These are phyloP conservation scores for Pseudozyma sp. DNA, from an alignment of 1,284 basidiomycete genomes.

Conservation along the genomic window DNA sequence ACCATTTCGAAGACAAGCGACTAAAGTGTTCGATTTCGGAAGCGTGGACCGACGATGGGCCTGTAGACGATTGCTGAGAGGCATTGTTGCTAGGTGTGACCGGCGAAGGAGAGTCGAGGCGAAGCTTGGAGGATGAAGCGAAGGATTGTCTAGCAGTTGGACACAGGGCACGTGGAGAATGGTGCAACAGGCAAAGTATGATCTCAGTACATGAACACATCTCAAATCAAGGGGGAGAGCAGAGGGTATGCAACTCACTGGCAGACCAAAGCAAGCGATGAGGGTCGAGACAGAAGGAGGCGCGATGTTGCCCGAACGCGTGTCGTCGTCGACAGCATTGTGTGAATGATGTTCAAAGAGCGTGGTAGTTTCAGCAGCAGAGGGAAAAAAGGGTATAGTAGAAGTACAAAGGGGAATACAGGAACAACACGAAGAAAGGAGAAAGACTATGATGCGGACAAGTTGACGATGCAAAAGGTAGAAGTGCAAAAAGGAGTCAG, in stretches of 20 bases:
- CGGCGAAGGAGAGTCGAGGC: slow-evolving; percentile 34
- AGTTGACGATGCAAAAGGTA: background rate
- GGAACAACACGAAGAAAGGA: slow-evolving; percentile 1
- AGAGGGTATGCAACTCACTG: slow-evolving; percentile 26
- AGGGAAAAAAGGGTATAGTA: slow-evolving; percentile 7
- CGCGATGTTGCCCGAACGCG: slow-evolving; percentile 12
- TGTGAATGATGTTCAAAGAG: background rate
- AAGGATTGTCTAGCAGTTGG: slow-evolving; percentile 16
- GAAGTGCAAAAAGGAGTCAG: background rate
- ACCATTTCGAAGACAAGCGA: slow-evolving; percentile 90
- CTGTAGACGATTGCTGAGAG: background rate
- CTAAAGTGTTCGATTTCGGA: slow-evolving; percentile 84
- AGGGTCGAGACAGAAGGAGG: slow-evolving; percentile 8
- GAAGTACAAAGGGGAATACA: slow-evolving; percentile 29
- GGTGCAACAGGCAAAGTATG: no score
- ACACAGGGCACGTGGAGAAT: no score
- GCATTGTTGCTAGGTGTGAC: background rate
- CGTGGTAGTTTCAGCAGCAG: slow-evolving; percentile 20
- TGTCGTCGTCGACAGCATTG: slow-evolving; percentile 7
- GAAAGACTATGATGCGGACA: slow-evolving; percentile 6
- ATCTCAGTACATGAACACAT: slow-evolving; percentile 18
- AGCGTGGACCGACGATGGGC: slow-evolving; percentile 53
- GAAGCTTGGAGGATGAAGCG: slow-evolving; percentile 33
- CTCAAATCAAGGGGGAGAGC: background rate
- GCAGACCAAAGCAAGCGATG: slow-evolving; percentile 23